phyloP scores from a whole-genome alignment of 352 stramenopile genomes.

The Saprolegnia diclina region DNA sequence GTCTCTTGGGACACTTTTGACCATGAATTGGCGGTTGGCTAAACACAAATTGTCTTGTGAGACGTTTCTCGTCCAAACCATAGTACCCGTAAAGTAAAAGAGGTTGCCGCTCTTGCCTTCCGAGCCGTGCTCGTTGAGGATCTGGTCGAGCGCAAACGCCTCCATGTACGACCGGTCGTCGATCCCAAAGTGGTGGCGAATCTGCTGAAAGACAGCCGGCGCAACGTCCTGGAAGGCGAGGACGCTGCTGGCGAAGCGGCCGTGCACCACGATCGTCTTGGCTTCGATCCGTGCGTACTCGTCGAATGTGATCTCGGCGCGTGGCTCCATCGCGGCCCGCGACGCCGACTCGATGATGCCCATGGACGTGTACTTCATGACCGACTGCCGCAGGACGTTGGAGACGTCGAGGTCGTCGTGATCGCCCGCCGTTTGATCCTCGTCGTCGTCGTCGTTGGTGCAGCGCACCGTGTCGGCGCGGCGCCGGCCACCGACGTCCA shows the following conservation, averaged over 20 bases:
- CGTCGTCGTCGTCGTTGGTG: constrained; percentile 30
- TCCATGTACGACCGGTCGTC: constrained; percentile 60
- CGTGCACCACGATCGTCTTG: constrained; percentile 68
- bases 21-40: constrained; percentile 85
- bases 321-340: constrained; percentile 28
- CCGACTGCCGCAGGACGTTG: constrained; percentile 71
- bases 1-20: constrained; percentile 81
- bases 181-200: constrained; percentile 72
- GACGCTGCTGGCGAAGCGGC: constrained; percentile 43
- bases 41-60: constrained; percentile 15
- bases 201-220: constrained; percentile 69
- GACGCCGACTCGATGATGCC: constrained; percentile 64
- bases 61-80: neutral
- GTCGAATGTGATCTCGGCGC: constrained; percentile 42
- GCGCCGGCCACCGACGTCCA: constrained; percentile 22
- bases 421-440: neutral
- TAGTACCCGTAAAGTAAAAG: constrained; percentile 75
- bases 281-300: constrained; percentile 68
- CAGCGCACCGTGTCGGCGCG: constrained; percentile 1
- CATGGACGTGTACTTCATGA: constrained; percentile 85
- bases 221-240: constrained; percentile 71
- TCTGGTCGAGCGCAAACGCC: constrained; percentile 64
- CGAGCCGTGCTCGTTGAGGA: constrained; percentile 70
- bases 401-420: constrained; percentile 35
- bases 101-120: constrained; percentile 84